These are phyloP conservation scores for Wickerhamomyces sp. DNA, from an alignment of 1,139 yeast species.

Conservation along the genomic window DNA sequence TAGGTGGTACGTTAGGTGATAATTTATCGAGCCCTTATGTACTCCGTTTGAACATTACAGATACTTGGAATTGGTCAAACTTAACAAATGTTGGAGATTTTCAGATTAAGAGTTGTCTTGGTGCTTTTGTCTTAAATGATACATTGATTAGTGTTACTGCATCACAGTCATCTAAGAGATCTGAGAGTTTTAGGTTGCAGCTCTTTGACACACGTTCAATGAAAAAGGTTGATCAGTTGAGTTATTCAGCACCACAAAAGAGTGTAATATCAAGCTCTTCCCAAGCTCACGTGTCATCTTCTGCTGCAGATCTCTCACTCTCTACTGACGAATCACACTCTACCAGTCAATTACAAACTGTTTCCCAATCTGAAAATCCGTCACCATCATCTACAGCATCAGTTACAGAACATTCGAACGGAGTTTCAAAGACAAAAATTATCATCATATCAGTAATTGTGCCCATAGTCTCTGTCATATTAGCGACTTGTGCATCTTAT, in stretches of 20 bases:
- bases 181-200: slow-evolving; percentile 19
- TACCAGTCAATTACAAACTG: too few relatives aligned
- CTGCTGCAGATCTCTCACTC: not conserved
- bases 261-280: not conserved
- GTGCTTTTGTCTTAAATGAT: slow-evolving; percentile 36
- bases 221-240: slow-evolving; percentile 12
- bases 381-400: not conserved
- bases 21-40: slow-evolving; percentile 38
- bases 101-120: slow-evolving; percentile 26
- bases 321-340: too few relatives aligned
- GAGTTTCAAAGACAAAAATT: slow-evolving; percentile 1
- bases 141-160: slow-evolving; percentile 32
- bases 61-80: slow-evolving; percentile 42
- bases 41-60: slow-evolving; percentile 33
- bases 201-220: slow-evolving; percentile 28
- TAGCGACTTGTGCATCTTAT: slow-evolving; percentile 3
- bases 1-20: slow-evolving; percentile 38
- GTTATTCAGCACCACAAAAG: not conserved
- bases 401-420: too few relatives aligned
- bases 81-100: slow-evolving; percentile 15
- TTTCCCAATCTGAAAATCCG: not conserved
- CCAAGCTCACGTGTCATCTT: not conserved
- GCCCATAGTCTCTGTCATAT: slow-evolving; percentile 7
- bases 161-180: slow-evolving; percentile 12
- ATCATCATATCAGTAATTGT: slow-evolving; percentile 13